Percentiles rank a stretch among this genome's conserved stretches.
Conservation (phyloP, 2,329 filamentous ascomycete genomes). For the Aspergillus sp. region DNA sequence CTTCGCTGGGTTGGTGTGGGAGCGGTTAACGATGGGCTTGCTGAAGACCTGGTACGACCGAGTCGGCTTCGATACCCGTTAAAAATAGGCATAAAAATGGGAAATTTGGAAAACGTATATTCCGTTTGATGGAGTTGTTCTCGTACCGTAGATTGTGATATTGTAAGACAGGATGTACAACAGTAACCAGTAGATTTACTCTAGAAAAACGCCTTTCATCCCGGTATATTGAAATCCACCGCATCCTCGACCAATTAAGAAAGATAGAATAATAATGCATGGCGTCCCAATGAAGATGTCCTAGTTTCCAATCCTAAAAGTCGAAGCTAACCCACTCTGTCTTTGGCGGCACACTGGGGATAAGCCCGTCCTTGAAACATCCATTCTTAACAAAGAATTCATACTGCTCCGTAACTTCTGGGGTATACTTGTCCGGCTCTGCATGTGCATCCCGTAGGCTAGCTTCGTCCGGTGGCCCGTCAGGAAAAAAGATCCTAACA, state of each 20-base stretch:
- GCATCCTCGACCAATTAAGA: background rate
- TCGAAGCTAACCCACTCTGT: constrained; percentile 74
- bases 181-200: background rate
- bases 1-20: constrained; percentile 19
- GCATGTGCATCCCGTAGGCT: constrained; percentile 53
- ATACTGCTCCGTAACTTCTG: constrained; percentile 61
- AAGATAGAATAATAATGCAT: background rate
- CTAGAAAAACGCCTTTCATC: background rate
- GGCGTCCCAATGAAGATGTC: background rate
- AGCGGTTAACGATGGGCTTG: constrained; percentile 16
- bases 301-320: constrained; percentile 49
- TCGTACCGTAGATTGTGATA: background rate
- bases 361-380: constrained; percentile 66
- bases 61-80: constrained; percentile 29
- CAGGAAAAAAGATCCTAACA: constrained; percentile 70
- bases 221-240: background rate
- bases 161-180: background rate
- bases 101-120: constrained; percentile 33
- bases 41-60: constrained; percentile 18
- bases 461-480: constrained; percentile 60
- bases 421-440: constrained; percentile 52
- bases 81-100: constrained; percentile 31
- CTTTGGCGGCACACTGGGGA: constrained; percentile 77
- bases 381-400: constrained; percentile 64
- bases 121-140: background rate